Evolutionary conservation across 768 basidiomycete genomes (phyloP).

Genomic region (Lyophyllum semitale): DNA sequence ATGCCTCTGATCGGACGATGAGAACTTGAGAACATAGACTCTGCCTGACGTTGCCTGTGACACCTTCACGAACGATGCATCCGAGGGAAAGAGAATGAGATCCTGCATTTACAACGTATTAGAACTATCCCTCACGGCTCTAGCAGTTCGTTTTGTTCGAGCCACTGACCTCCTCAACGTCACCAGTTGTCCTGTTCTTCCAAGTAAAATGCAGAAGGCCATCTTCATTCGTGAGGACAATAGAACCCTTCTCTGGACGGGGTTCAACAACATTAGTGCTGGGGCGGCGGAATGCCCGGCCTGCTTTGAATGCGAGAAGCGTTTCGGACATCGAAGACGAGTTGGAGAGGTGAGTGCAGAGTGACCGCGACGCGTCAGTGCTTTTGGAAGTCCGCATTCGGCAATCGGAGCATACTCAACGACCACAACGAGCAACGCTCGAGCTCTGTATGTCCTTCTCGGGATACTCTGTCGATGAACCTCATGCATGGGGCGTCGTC

Average conservation of each 20-base stretch:
- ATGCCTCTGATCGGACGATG: slow-evolving; percentile 85
- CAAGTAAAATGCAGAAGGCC: slow-evolving; percentile 78
- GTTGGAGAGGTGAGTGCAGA: slow-evolving; percentile 11
- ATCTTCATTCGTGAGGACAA: slow-evolving; percentile 71
- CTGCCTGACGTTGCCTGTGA: slow-evolving; percentile 63
- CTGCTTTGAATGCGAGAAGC: slow-evolving; percentile 65
- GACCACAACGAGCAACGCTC: background rate
- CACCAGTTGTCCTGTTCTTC: slow-evolving; percentile 69
- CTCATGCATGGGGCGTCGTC: slow-evolving; percentile 51
- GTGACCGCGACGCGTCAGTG: slow-evolving; percentile 47
- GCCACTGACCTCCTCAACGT: slow-evolving; percentile 58
- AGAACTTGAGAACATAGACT: slow-evolving; percentile 88
- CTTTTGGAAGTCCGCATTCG: slow-evolving; percentile 32
- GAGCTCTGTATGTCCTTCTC: slow-evolving; percentile 45
- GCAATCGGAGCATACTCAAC: slow-evolving; percentile 14
- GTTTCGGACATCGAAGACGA: slow-evolving; percentile 28
- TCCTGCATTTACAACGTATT: slow-evolving; percentile 49
- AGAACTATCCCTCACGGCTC: background rate
- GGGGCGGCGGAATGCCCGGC: slow-evolving; percentile 70
- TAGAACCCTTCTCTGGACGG: slow-evolving; percentile 69
- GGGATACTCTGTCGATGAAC: slow-evolving; percentile 41
- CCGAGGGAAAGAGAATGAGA: slow-evolving; percentile 83
- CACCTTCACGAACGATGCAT: slow-evolving; percentile 81
- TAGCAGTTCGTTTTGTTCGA: background rate
- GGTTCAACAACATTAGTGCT: slow-evolving; percentile 71